Base-by-base conservation (phyloP, 345 rosid genomes). In the Hibiscus tridactylites region DNA sequence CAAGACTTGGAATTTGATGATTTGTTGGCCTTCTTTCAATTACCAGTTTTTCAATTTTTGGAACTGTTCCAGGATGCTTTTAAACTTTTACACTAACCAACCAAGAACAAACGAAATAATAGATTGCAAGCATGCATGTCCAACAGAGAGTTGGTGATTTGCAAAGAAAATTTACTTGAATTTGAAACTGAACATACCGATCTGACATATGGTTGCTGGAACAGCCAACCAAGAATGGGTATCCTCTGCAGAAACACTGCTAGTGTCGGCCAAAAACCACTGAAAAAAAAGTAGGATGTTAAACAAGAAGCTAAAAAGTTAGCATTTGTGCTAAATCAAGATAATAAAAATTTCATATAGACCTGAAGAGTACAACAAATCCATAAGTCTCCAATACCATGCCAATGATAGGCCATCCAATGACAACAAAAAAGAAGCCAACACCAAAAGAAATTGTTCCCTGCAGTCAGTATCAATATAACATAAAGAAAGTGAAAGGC, bases 191-290 rank as follows among this genome's bases (percentile, higher is more conserved):
- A 76, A 76, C 88, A 74, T 88, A 92, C 97, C 85, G 90, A 89
- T 95, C 91, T 85, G 61, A 91, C 70, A 77, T 75, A 87, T 66
- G 97, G 99, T 47, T 87, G 97, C 74, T 95, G 93, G 58, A 95
- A 69, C n/a, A 92, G 42, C 99, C 97, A 95, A 68, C 97, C 97
- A 16, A 95, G 86, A 74, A 95, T 57, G 35, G 99, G 99, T 82
- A 95, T 95, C 91, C 77, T 92, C 82, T 92, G 96, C 59, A 90
- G 67, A 71, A 95, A 92, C 56, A 92, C 96, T 15, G 97, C 84
- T 16, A 95, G 86, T 50, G 97, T 95, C 8, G 97, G 97, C 97
- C 99, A 95, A 86, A 95, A 92, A 65, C 97, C 99, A 85, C 97
- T 95, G 86, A 19, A 79, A 66, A 79, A 66, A 47, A 64, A 26